A percentile compares a stretch with the other conserved stretches of the same genome.
Evolutionary conservation across 441 rosid genomes (phyloP).

Genomic region (Gossypium lobatum): DNA sequence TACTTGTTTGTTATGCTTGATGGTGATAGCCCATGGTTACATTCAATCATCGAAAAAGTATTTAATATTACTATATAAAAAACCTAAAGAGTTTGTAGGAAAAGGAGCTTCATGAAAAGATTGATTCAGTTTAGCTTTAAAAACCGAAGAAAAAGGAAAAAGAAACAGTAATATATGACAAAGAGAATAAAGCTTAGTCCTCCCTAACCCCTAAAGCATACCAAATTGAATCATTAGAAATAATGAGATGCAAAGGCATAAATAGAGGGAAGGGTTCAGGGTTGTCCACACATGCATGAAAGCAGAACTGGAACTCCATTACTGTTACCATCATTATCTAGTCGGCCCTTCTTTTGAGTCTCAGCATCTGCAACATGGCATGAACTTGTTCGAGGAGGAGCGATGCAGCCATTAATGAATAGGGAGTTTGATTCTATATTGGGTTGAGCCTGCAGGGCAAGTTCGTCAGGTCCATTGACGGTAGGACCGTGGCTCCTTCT

Average conservation of each 20-base stretch:
- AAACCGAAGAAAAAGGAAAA: not conserved
- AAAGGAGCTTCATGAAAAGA: too few species aligned
- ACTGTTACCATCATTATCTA: not conserved
- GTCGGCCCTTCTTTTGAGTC: not conserved
- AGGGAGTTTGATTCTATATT: constrained; percentile 26
- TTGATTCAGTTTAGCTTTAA: too few species aligned
- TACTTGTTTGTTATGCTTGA: not conserved
- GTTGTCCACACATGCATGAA: constrained; percentile 38
- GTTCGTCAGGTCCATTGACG: constrained; percentile 28
- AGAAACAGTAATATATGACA: not conserved
- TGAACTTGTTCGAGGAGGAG: constrained; percentile 34
- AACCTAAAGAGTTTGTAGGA: too few species aligned
- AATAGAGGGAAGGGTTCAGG: constrained; percentile 16
- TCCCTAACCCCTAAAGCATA: not conserved
- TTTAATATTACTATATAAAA: too few species aligned
- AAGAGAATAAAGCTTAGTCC: not conserved
- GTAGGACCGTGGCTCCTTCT: constrained; percentile 20
- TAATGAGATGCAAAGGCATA: not conserved
- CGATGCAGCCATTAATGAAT: constrained; percentile 40
- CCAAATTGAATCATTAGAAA: constrained; percentile 13
- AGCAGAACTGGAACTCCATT: constrained; percentile 27
- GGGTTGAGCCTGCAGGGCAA: constrained; percentile 23
- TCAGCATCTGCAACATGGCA: not conserved
- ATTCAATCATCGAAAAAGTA: not conserved
- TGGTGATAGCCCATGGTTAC: not conserved